Base-by-base conservation (phyloP, 495 filamentous ascomycete genomes). In the Opeltia flavorubescens region DNA sequence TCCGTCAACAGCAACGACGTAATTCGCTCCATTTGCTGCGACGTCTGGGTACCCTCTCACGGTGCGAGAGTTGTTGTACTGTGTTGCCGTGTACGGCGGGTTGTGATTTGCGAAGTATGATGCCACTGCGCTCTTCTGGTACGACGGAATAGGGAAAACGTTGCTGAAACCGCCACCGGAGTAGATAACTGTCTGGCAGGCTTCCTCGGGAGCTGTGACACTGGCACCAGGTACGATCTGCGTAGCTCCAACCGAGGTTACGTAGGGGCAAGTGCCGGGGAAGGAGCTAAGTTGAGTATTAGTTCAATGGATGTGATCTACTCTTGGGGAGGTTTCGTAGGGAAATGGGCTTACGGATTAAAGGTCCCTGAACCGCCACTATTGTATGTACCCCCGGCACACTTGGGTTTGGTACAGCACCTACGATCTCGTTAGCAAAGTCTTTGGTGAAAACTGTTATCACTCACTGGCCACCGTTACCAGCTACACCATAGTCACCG, bases 121-220 rank as follows among this genome's bases (percentile, higher is more conserved):
- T 23, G 47, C 42, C 11, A 59, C 51, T 8, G 59, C 61, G 7
- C 41, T 30, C 17, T 50, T 26, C 43, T 74, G 69, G 47, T 70
- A 70, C 13, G 43, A 38, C 0, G 69, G 66, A 0, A 59, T 44
- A 0, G 46, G 7, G 43, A 68, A 74, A 43, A 65, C 38, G 55
- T 72, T 67, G 51, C 54, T 60, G 55, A 75, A 74, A 4, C 71
- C 69, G 18, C 71, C 71, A n/a, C 68, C 64, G 23, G 66, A 64
- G 8, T 53, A 51, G 54, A 66, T 62, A 21, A 57, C 51, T 28
- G 25, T 49, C 36, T 44, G 25, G 38, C 49, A 48, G 21, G 60
- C 64, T 8, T 54, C 54, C 35, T 72, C 64, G n/a, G 57, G 59
- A 47, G 67, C 56, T 15, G 46, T 49, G 26, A 60, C 54, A 18